phyloP scores from a whole-genome alignment of 768 basidiomycete species.

The Hypholoma fasciculare region DNA sequence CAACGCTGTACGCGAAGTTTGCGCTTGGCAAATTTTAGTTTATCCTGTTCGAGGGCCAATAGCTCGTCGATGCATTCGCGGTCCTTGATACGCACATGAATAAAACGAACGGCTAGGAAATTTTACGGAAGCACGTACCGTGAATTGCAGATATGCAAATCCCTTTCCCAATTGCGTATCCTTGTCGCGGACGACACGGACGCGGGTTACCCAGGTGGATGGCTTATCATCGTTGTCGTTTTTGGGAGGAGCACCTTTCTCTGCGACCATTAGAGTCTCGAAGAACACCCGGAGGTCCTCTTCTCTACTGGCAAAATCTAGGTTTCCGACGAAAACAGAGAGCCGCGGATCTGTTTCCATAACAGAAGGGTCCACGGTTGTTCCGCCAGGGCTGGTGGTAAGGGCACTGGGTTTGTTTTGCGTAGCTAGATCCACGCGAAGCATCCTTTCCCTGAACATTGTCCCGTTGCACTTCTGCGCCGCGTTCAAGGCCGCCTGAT shows the following conservation, averaged over 20 bases:
- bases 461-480: conserved; percentile 67
- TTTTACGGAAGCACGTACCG: conserved; percentile 46
- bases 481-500: conserved; percentile 63
- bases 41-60: conserved; percentile 71
- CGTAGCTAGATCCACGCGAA: conserved; percentile 76
- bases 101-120: not conserved
- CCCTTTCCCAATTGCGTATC: conserved; percentile 95
- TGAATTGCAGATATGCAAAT: conserved; percentile 90
- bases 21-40: conserved; percentile 91
- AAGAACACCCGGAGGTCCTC: conserved; percentile 88
- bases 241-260: conserved; percentile 59
- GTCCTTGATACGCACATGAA: conserved; percentile 51
- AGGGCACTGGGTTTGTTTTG: conserved; percentile 19
- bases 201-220: conserved; percentile 72
- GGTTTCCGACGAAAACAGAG: conserved; percentile 88
- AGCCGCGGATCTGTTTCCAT: conserved; percentile 68
- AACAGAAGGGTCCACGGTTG: conserved; percentile 18
- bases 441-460: conserved; percentile 70
- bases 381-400: conserved; percentile 13
- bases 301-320: conserved; percentile 91
- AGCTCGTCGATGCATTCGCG: conserved; percentile 91
- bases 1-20: conserved; percentile 90
- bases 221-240: conserved; percentile 30
- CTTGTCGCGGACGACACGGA: conserved; percentile 87
- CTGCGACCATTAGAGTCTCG: conserved; percentile 70